Conservation (phyloP, 352 stramenopile genomes). For the Pythium phragmitis region DNA sequence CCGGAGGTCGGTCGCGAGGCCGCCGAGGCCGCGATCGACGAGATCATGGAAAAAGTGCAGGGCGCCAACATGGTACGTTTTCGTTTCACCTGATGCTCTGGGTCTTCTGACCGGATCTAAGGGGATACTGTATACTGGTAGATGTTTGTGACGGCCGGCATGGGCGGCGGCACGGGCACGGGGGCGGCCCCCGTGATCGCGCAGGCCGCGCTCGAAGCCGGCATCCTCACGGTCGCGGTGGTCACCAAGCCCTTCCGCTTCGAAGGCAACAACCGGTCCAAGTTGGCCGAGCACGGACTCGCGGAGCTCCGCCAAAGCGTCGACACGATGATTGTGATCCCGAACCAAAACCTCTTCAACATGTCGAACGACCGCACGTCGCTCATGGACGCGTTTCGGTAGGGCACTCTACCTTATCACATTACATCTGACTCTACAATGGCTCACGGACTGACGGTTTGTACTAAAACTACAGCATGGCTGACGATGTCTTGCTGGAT, state of each 20-base stretch:
- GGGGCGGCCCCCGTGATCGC: conserved; percentile 83
- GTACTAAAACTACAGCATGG: conserved; percentile 41
- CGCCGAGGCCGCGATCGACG: conserved; percentile 72
- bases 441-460: background rate
- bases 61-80: conserved; percentile 79
- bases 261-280: conserved; percentile 78
- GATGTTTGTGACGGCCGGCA: conserved; percentile 88
- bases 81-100: background rate
- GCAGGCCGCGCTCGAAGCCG: conserved; percentile 75
- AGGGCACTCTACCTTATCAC: background rate
- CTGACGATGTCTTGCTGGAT: conserved; percentile 82
- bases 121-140: conserved; percentile 19
- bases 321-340: conserved; percentile 88
- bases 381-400: conserved; percentile 87
- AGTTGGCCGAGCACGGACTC: conserved; percentile 77
- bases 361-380: conserved; percentile 87
- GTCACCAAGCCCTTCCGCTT: conserved; percentile 90
- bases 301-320: conserved; percentile 80
- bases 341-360: conserved; percentile 89
- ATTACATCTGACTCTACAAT: background rate
- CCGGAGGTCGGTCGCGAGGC: conserved; percentile 73
- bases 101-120: background rate
- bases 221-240: conserved; percentile 83
- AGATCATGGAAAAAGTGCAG: conserved; percentile 85
- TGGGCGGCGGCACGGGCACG: conserved; percentile 82